Percentiles rank a stretch among this genome's conserved stretches.
Conservation (phyloP, 2,329 filamentous ascomycete genomes). For the Aspergillus sp. region DNA sequence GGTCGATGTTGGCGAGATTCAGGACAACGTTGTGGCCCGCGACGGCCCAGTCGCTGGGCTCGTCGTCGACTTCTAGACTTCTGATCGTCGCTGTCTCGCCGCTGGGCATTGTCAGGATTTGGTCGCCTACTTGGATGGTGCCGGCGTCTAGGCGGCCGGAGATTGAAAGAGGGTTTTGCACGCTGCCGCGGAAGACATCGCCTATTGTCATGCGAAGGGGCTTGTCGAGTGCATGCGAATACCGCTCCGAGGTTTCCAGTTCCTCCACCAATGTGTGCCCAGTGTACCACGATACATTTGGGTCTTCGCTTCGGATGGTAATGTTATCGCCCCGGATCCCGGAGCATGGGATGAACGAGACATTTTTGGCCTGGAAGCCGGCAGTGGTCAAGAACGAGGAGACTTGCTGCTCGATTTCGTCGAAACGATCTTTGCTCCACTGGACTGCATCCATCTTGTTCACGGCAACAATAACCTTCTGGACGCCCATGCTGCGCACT, state of each 20-base stretch:
- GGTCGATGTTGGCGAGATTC: conserved; percentile 77
- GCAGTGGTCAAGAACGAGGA: conserved; percentile 71
- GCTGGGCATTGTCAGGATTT: conserved; percentile 68
- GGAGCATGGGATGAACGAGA: conserved; percentile 82
- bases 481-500: conserved; percentile 81
- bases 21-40: conserved; percentile 81
- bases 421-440: conserved; percentile 76
- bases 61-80: conserved; percentile 65
- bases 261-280: conserved; percentile 73
- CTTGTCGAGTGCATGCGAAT: conserved; percentile 60
- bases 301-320: conserved; percentile 38
- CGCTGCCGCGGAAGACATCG: conserved; percentile 73
- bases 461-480: conserved; percentile 77
- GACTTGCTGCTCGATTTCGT: conserved; percentile 76
- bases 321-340: conserved; percentile 87
- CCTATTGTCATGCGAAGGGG: conserved; percentile 78
- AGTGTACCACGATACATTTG: conserved; percentile 64
- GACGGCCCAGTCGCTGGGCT: conserved; percentile 75
- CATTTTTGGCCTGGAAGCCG: conserved; percentile 70
- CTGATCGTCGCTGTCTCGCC: conserved; percentile 74
- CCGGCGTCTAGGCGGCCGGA: conserved; percentile 80
- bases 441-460: conserved; percentile 87
- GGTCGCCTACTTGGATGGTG: conserved; percentile 73
- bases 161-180: conserved; percentile 73
- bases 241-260: conserved; percentile 71